phyloP scores from a whole-genome alignment of 2,329 filamentous ascomycete genomes.

The Venturiaceae sp. region DNA sequence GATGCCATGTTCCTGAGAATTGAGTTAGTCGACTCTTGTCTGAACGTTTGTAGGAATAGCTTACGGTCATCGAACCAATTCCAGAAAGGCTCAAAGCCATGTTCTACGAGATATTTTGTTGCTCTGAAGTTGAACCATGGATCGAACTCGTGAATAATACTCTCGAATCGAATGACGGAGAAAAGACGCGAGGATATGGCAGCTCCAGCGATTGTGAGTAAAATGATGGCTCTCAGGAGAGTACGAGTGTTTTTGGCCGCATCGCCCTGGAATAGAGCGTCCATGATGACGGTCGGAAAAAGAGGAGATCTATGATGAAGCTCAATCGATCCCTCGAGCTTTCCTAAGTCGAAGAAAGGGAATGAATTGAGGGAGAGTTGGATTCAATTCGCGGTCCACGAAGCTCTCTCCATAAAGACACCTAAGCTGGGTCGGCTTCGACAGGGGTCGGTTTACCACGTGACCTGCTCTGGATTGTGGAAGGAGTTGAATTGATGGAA shows the following conservation, averaged over 20 bases:
- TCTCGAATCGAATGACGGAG: slow-evolving; percentile 91
- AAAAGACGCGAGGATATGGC: slow-evolving; percentile 91
- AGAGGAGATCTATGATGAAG: not conserved
- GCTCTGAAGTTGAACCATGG: slow-evolving; percentile 99
- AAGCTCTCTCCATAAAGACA: slow-evolving; percentile 1
- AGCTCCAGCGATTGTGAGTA: slow-evolving; percentile 81
- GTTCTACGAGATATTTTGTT: slow-evolving; percentile 90
- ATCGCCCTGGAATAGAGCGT: slow-evolving; percentile 61
- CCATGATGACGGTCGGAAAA: slow-evolving; percentile 1
- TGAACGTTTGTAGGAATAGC: slow-evolving; percentile 18
- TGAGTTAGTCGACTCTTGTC: slow-evolving; percentile 7
- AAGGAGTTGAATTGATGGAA: too few species aligned
- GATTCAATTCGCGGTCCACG: not conserved
- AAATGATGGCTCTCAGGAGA: slow-evolving; percentile 79
- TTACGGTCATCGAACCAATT: slow-evolving; percentile 98
- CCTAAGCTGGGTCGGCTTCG: too few species aligned
- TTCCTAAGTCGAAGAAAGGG: not conserved
- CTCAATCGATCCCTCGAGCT: not conserved
- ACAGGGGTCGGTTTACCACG: too few species aligned
- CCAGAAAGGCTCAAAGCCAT: slow-evolving; percentile 99
- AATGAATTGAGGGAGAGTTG: not conserved
- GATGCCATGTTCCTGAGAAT: slow-evolving; percentile 82
- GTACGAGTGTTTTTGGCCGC: slow-evolving; percentile 74
- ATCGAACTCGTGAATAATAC: slow-evolving; percentile 99
- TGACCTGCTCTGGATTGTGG: too few species aligned